Percentiles rank a stretch among this genome's conserved stretches.
phyloP scores from a whole-genome alignment of 2,329 filamentous ascomycete genomes.

The Pseudophaeomoniella oleicola region DNA sequence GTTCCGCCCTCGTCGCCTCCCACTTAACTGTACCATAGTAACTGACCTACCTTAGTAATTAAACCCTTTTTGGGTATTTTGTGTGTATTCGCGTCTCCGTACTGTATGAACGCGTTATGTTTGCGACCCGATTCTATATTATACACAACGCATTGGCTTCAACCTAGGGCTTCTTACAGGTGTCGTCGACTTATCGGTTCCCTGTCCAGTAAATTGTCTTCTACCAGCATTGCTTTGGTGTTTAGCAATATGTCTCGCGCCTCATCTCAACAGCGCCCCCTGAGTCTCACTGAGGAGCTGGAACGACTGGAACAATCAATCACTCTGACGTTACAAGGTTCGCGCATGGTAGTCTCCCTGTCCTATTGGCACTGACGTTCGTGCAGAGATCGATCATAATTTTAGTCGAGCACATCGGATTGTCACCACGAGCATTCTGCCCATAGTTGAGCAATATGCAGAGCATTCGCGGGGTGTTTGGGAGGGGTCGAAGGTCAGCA shows the following conservation, averaged over 20 bases:
- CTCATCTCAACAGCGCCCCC: slow-evolving; percentile 34
- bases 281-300: slow-evolving; percentile 85
- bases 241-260: slow-evolving; percentile 35
- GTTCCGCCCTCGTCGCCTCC: no score
- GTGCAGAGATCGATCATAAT: slow-evolving; percentile 87
- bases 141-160: no score
- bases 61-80: background rate
- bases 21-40: no score
- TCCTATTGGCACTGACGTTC: background rate
- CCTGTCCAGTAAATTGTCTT: no score
- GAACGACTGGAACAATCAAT: slow-evolving; percentile 95
- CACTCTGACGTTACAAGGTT: slow-evolving; percentile 85
- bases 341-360: slow-evolving; percentile 11
- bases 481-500: slow-evolving; percentile 85
- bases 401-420: slow-evolving; percentile 95
- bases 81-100: background rate
- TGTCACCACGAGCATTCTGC: slow-evolving; percentile 83
- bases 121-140: no score
- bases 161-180: no score
- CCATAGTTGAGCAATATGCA: slow-evolving; percentile 87
- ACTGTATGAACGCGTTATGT: background rate
- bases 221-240: no score
- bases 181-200: no score
- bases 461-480: slow-evolving; percentile 88
- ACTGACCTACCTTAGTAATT: no score